These are phyloP conservation scores for Dichotomopilus funicola DNA, from an alignment of 2,329 filamentous ascomycete genomes.

Conservation along the genomic window DNA sequence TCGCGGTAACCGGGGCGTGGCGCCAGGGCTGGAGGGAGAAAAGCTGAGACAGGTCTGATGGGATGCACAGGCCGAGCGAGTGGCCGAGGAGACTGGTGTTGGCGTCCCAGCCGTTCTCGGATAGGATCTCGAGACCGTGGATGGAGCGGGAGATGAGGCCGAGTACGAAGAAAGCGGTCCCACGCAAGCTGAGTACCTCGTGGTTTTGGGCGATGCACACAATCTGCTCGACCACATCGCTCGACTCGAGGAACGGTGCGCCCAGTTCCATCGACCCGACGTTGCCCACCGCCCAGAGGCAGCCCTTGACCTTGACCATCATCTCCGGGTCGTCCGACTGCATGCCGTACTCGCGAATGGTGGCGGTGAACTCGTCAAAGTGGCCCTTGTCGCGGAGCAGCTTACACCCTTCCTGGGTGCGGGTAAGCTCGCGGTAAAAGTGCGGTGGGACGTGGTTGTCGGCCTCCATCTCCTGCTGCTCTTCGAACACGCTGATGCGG, in stretches of 20 bases:
- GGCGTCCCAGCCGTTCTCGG: constrained; percentile 87
- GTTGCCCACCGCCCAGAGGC: constrained; percentile 95
- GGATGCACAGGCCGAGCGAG: constrained; percentile 82
- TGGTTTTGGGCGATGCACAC: constrained; percentile 82
- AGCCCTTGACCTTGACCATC: constrained; percentile 91
- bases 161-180: constrained; percentile 93
- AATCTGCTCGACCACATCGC: constrained; percentile 80
- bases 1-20: constrained; percentile 42
- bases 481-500: constrained; percentile 53
- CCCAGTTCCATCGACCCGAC: constrained; percentile 97
- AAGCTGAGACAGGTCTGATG: constrained; percentile 67
- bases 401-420: constrained; percentile 86
- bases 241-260: constrained; percentile 85
- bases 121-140: constrained; percentile 85
- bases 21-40: constrained; percentile 64
- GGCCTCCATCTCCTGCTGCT: constrained; percentile 46
- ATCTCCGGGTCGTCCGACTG: constrained; percentile 78
- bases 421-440: constrained; percentile 91
- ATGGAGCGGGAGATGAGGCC: constrained; percentile 87
- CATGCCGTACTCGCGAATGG: constrained; percentile 80
- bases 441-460: constrained; percentile 79
- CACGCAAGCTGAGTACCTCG: constrained; percentile 84
- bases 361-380: constrained; percentile 86
- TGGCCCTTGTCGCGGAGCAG: constrained; percentile 88
- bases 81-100: constrained; percentile 77